These are phyloP conservation scores for Gossypium aridum DNA, from an alignment of 441 rosid genomes.

Conservation along the genomic window DNA sequence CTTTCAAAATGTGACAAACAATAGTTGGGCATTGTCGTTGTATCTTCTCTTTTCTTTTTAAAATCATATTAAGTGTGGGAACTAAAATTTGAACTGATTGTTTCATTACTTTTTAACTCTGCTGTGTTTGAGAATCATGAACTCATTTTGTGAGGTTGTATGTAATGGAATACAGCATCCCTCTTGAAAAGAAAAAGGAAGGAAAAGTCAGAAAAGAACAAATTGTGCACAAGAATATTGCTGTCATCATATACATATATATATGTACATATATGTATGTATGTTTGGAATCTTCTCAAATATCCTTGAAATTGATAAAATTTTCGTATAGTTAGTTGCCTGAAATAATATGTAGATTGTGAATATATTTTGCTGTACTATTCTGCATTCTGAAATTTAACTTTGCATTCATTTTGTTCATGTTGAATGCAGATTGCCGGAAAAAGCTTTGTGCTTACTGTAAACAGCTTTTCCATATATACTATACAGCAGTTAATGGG, in stretches of 20 bases:
- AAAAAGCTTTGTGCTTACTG: conserved; percentile 78
- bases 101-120: background rate
- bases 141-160: background rate
- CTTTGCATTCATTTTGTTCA: conserved; percentile 11
- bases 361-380: background rate
- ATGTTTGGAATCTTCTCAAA: background rate
- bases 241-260: background rate
- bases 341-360: background rate
- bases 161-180: background rate
- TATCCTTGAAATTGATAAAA: background rate
- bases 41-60: background rate
- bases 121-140: background rate
- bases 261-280: background rate
- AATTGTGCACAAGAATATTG: background rate
- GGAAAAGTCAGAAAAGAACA: background rate
- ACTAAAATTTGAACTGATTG: background rate
- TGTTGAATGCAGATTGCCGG: conserved; percentile 66
- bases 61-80: background rate
- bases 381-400: background rate
- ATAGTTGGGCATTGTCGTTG: background rate
- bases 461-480: conserved; percentile 73
- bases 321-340: background rate
- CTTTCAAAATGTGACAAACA: background rate
- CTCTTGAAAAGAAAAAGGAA: background rate
- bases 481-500: conserved; percentile 74